These are phyloP conservation scores for Oldenlandia corymbosa DNA, from an alignment of 257 asterid species.

Conservation along the genomic window DNA sequence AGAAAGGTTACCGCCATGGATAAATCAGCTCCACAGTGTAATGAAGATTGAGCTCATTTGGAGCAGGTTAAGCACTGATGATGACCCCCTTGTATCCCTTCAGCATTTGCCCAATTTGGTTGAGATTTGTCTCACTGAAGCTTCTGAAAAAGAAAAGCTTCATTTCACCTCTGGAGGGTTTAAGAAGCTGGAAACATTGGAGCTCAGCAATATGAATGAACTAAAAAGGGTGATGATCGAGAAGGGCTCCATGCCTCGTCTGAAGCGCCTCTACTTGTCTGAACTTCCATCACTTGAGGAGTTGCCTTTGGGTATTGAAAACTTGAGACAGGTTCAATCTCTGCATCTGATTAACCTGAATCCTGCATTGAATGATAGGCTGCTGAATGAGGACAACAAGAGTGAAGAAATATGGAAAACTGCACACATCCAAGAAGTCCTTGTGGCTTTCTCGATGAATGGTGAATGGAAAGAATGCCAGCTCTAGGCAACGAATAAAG, in stretches of 20 bases:
- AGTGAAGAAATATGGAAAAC: not conserved
- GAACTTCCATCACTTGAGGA: slow-evolving; percentile 16
- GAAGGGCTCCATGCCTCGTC: slow-evolving; percentile 26
- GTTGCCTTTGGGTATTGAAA: slow-evolving; percentile 6
- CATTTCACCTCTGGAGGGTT: slow-evolving; percentile 30
- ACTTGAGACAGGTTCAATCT: slow-evolving; percentile 8
- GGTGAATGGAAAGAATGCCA: not conserved
- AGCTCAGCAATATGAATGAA: slow-evolving; percentile 6
- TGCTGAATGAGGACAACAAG: not conserved
- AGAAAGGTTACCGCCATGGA: slow-evolving; percentile 26
- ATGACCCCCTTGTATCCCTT: slow-evolving; percentile 22
- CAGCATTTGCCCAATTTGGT: slow-evolving; percentile 32
- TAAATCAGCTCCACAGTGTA: slow-evolving; percentile 20
- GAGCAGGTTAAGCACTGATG: slow-evolving; percentile 14
- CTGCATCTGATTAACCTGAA: slow-evolving; percentile 4
- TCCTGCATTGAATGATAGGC: not conserved
- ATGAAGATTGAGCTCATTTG: slow-evolving; percentile 1
- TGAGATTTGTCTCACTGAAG: slow-evolving; percentile 3
- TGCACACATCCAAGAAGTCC: slow-evolving; percentile 4
- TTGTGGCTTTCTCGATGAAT: slow-evolving; percentile 1
- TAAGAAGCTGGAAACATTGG: slow-evolving; percentile 24
- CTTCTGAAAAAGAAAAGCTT: slow-evolving; percentile 26
- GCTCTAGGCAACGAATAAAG: not conserved
- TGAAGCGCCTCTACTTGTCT: not conserved
- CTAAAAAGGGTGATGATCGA: slow-evolving; percentile 22